Evolutionary conservation across 805 yeast species (phyloP), one percentile per base, ranked within the genome.

Genomic region (Kazachstania martiniae): DNA sequence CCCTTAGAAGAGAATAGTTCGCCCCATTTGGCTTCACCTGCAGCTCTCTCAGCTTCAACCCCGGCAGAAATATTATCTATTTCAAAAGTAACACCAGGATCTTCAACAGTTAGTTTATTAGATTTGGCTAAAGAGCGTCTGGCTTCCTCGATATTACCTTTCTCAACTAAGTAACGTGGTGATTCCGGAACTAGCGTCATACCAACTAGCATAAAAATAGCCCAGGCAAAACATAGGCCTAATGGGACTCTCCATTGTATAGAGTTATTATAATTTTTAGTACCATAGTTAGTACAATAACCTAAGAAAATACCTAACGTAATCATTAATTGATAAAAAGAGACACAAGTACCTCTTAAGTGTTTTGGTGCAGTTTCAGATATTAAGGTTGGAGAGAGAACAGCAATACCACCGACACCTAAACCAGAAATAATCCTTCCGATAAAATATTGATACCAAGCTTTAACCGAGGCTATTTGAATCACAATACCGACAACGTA

Each of bases 321-420:
- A 42, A 76, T 71, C 68, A 68, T 72, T 53, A 78, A 63, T 58
- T 78, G 85, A 65, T 68, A 78, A 45, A 74, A 70, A 24, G 77
- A 71, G 32, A 78, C 84, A 38, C 77, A 64, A 25, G 80, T 65
- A 55, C 83, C 83, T 68, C 84, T 70, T 28, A 77, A 59, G 34
- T 68, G 70, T 44, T 74, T 76, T 47, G 86, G 86, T 35, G 84
- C 61, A 36, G 76, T 65, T 54, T 78, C 86, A 27, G 78, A 66
- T 45, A 77, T 76, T 56, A 76, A 72, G 53, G 82, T 60, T 30
- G 91, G 87, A 21, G 78, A 80, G 36, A 78, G 64, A 26, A 85
- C 84, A 23, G 87, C 74, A 25, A 81, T 66, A 38, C 74, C 72
- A 43, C 94, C 94, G 39, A 81, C 83, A 35, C 82, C 81, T 10